Conservation (phyloP, 441 rosid genomes). For the Gossypium trilobum region DNA sequence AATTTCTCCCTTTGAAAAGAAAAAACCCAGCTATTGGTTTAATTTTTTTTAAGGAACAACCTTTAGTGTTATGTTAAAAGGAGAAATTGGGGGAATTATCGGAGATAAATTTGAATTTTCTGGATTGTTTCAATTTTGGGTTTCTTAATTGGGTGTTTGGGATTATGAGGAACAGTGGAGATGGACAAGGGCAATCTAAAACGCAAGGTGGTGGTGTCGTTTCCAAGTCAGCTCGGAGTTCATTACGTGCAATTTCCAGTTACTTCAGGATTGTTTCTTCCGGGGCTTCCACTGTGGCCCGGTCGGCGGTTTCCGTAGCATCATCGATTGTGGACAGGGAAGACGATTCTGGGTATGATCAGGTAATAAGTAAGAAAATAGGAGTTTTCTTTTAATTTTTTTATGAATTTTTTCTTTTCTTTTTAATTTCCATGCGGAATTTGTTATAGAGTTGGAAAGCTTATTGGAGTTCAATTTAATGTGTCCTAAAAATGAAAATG, state of each 20-base stretch:
- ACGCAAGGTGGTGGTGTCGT: conserved; percentile 27
- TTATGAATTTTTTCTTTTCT: not conserved
- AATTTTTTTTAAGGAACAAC: conserved; percentile 12
- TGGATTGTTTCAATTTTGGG: conserved; percentile 27
- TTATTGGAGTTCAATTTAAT: not conserved
- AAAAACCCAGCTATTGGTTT: not conserved
- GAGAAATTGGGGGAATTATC: conserved; percentile 29
- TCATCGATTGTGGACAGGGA: conserved; percentile 62
- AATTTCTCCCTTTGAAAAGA: not conserved
- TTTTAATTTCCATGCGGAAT: not conserved
- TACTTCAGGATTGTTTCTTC: conserved; percentile 69
- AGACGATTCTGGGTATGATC: conserved; percentile 49
- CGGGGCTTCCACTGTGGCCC: conserved; percentile 80
- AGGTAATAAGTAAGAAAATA: conserved; percentile 36
- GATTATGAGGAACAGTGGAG: conserved; percentile 56
- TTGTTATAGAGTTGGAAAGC: not conserved
- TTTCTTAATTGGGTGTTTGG: conserved; percentile 24
- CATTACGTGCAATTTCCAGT: conserved; percentile 68
- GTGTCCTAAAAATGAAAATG: not conserved
- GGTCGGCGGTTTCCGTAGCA: conserved; percentile 76
- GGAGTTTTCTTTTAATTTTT: not conserved
- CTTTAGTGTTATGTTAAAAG: conserved; percentile 32
- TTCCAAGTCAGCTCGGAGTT: conserved; percentile 53
- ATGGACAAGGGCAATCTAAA: conserved; percentile 31
- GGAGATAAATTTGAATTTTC: conserved; percentile 19